Evolutionary conservation across 176 grass and related monocot species (phyloP).

Genomic region (Aechmea fasciata): DNA sequence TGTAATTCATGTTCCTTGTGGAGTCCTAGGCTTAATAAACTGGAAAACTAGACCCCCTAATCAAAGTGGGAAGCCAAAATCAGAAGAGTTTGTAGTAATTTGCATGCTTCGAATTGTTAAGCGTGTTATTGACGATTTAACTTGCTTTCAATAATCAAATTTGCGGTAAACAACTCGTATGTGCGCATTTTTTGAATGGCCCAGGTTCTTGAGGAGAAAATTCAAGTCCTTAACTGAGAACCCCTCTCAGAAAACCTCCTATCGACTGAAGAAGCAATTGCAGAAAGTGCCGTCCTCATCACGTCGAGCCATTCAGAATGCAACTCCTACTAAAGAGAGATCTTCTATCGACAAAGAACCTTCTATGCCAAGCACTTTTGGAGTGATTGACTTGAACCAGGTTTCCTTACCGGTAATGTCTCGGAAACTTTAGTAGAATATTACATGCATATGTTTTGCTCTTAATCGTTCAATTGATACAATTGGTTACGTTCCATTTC

Average conservation of each 20-base stretch:
- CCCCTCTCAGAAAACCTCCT: constrained; percentile 30
- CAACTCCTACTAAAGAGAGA: background rate
- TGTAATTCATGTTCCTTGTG: too few relatives aligned
- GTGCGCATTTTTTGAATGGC: background rate
- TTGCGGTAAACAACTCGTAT: background rate
- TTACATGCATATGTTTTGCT: too few relatives aligned
- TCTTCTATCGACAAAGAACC: constrained; percentile 1
- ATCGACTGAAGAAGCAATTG: constrained; percentile 30
- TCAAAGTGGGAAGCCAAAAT: too few relatives aligned
- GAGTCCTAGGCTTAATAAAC: too few relatives aligned
- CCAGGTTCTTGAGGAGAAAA: constrained; percentile 48
- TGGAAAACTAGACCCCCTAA: too few relatives aligned
- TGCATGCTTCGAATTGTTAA: too few relatives aligned
- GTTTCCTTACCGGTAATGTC: constrained; percentile 40
- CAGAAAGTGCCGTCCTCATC: background rate
- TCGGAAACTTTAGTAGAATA: background rate
- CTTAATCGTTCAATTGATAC: too few relatives aligned
- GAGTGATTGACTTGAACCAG: constrained; percentile 57
- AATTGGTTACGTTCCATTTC: too few relatives aligned
- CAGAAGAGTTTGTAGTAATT: too few relatives aligned
- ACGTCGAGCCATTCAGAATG: background rate
- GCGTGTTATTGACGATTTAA: background rate
- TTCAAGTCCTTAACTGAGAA: constrained; percentile 33
- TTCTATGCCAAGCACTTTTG: constrained; percentile 19
- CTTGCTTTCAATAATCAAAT: background rate